A percentile compares a stretch with the other conserved stretches of the same genome.
Evolutionary conservation across 2,329 filamentous ascomycete genomes (phyloP).

Genomic region (Bertia moriformis): DNA sequence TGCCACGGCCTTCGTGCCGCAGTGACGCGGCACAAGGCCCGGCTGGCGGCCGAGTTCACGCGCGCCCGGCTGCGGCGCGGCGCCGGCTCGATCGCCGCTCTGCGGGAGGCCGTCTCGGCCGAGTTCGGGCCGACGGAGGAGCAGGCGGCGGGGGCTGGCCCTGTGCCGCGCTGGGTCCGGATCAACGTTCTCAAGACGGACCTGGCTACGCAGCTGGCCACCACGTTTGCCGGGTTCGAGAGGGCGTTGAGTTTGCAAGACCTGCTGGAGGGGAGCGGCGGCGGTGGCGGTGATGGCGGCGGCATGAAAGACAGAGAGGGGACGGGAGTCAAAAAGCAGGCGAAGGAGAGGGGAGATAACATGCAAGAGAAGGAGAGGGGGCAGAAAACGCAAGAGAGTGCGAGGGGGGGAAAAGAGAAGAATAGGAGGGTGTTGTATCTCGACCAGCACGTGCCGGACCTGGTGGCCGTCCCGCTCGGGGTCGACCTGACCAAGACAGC

Average conservation of each 20-base stretch:
- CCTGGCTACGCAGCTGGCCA: slow-evolving; percentile 56
- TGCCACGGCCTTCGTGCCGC: slow-evolving; percentile 64
- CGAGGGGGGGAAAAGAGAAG: slow-evolving; percentile 5
- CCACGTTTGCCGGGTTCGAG: slow-evolving; percentile 55
- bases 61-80: slow-evolving; percentile 62
- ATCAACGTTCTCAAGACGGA: slow-evolving; percentile 67
- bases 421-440: slow-evolving; percentile 47
- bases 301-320: slow-evolving; percentile 2
- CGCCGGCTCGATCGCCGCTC: slow-evolving; percentile 49
- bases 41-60: slow-evolving; percentile 70
- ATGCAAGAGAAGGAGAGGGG: too few species aligned
- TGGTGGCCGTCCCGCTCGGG: slow-evolving; percentile 63
- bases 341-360: too few species aligned
- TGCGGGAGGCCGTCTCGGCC: slow-evolving; percentile 43
- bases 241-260: slow-evolving; percentile 37
- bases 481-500: slow-evolving; percentile 58
- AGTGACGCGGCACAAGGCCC: slow-evolving; percentile 67
- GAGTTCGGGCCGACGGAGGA: too few species aligned
- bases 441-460: slow-evolving; percentile 70
- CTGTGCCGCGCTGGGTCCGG: slow-evolving; percentile 80
- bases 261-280: slow-evolving; percentile 31
- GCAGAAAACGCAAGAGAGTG: not conserved
- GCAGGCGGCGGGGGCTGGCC: slow-evolving; percentile 27
- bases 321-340: too few species aligned
- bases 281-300: slow-evolving; percentile 12